Conservation (phyloP, 768 basidiomycete species). For the Asterophora parasitica region DNA sequence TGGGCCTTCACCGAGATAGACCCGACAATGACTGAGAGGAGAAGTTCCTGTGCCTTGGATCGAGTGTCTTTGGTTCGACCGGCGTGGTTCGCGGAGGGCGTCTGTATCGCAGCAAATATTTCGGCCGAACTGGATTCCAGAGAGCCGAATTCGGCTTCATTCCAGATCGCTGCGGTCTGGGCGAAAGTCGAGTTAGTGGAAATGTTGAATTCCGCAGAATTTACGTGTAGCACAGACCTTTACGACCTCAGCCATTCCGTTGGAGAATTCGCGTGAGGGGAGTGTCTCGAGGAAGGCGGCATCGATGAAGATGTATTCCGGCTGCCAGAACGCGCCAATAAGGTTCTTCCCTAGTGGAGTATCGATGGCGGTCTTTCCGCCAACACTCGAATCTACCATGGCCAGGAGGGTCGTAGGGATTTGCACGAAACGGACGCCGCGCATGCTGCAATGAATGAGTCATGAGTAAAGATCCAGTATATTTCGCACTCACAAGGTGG, state of each 20-base stretch:
- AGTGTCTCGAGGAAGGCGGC: conserved; percentile 93
- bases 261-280: conserved; percentile 90
- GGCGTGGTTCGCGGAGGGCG: conserved; percentile 54
- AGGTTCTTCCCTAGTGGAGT: conserved; percentile 98
- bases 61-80: conserved; percentile 61
- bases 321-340: conserved; percentile 98
- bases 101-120: conserved; percentile 81
- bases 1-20: conserved; percentile 95
- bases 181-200: conserved; percentile 3
- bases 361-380: conserved; percentile 99
- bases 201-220: not conserved
- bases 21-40: conserved; percentile 87
- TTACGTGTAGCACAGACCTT: conserved; percentile 54
- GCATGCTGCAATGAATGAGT: conserved; percentile 64
- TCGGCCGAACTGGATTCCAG: conserved; percentile 84
- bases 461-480: conserved; percentile 6
- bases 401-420: conserved; percentile 95
- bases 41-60: conserved; percentile 70
- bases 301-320: conserved; percentile 96
- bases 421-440: conserved; percentile 92
- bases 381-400: conserved; percentile 98
- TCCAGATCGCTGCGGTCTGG: conserved; percentile 99
- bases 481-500: conserved; percentile 76
- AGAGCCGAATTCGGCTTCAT: conserved; percentile 80
- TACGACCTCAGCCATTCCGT: conserved; percentile 97